These are phyloP conservation scores for Eragrostis nindensis DNA, from an alignment of 176 grass and related monocot genomes.

Conservation along the genomic window DNA sequence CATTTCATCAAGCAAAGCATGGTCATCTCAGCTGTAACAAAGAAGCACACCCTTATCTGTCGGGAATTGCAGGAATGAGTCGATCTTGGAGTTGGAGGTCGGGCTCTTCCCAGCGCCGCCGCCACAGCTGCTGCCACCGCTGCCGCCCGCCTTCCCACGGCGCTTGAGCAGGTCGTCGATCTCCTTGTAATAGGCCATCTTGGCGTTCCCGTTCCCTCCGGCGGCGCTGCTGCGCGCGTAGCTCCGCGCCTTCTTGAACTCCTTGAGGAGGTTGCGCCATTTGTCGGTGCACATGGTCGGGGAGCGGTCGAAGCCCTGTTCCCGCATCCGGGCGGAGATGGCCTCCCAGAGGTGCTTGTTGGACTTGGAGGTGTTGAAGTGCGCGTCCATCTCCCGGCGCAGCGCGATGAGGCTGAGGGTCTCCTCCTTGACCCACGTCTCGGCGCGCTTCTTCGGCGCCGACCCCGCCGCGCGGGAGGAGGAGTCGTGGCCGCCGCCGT, in stretches of 20 bases:
- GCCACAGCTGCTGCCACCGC: slow-evolving; percentile 11
- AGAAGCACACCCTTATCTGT: slow-evolving; percentile 65
- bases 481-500: slow-evolving; percentile 62
- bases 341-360: slow-evolving; percentile 99
- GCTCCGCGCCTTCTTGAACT: slow-evolving; percentile 98
- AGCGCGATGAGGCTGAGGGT: slow-evolving; percentile 81
- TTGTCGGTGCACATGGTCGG: slow-evolving; percentile 99
- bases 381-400: slow-evolving; percentile 76
- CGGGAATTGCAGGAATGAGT: slow-evolving; percentile 81
- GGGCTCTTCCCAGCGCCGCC: slow-evolving; percentile 45
- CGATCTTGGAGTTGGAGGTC: slow-evolving; percentile 74
- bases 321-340: slow-evolving; percentile 91
- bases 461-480: slow-evolving; percentile 47
- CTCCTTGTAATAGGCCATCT: slow-evolving; percentile 98
- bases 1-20: slow-evolving; percentile 25
- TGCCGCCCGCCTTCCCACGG: slow-evolving; percentile 49
- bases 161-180: slow-evolving; percentile 94
- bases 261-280: slow-evolving; percentile 96
- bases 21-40: background rate
- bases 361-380: slow-evolving; percentile 98
- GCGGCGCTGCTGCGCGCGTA: slow-evolving; percentile 60
- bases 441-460: slow-evolving; percentile 90
- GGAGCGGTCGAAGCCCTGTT: slow-evolving; percentile 91
- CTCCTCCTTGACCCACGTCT: slow-evolving; percentile 97
- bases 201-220: slow-evolving; percentile 69